Conservation (phyloP, 2,329 filamentous ascomycete species). For the Fusarium sterilihyphosum region DNA sequence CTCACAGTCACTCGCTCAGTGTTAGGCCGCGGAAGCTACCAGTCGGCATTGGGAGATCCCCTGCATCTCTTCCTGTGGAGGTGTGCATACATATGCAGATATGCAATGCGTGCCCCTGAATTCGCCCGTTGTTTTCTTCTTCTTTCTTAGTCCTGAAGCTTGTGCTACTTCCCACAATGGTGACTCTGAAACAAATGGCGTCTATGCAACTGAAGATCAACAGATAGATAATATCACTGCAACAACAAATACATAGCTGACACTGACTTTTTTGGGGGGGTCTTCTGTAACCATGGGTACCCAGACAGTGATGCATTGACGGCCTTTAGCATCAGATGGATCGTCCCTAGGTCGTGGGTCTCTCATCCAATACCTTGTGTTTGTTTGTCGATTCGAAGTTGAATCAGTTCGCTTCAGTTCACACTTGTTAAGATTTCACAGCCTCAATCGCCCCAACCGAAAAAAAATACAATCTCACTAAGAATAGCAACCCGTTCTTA, state of each 20-base stretch:
- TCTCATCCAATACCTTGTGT: neutral
- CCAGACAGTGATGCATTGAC: neutral
- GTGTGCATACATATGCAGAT: constrained; percentile 11
- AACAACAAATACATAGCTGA: neutral
- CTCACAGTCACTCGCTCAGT: neutral
- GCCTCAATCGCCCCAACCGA: constrained; percentile 41
- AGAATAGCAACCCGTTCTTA: constrained; percentile 37
- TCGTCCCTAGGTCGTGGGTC: constrained; percentile 39
- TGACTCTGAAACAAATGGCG: constrained; percentile 5
- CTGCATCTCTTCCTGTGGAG: constrained; percentile 25
- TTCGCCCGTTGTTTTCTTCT: neutral
- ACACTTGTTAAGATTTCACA: constrained; percentile 29
- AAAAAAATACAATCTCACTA: constrained; percentile 23
- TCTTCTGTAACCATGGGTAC: neutral
- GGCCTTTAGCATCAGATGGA: constrained; percentile 38
- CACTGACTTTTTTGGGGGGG: neutral
- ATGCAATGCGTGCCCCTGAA: constrained; percentile 26
- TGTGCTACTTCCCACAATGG: constrained; percentile 2
- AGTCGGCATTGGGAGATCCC: constrained; percentile 36
- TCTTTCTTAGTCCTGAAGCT: neutral
- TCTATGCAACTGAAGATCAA: neutral
- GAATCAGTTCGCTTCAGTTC: neutral
- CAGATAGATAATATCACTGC: neutral
- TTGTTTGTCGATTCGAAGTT: constrained; percentile 4
- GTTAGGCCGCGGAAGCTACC: constrained; percentile 9